phyloP scores from a whole-genome alignment of 331 rosid genomes.

The Saraca asoca region DNA sequence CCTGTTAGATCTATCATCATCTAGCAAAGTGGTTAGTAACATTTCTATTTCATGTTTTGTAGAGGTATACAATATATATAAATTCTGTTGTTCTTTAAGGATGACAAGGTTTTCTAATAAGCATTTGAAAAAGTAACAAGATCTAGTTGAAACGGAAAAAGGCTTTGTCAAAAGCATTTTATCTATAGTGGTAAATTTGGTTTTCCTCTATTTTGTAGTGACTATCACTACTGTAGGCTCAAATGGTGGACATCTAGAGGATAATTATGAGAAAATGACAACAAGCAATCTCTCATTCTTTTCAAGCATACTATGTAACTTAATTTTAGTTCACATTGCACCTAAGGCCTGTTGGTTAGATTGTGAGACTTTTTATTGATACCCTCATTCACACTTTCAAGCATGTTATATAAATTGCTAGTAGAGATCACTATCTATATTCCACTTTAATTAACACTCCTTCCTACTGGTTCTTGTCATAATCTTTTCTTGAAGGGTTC shows the following conservation, averaged over 20 bases:
- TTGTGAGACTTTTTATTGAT: slow-evolving; percentile 4
- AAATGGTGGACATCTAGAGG: slow-evolving; percentile 8
- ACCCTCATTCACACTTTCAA: slow-evolving; percentile 12
- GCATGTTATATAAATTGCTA: slow-evolving; percentile 27
- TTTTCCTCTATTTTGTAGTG: slow-evolving; percentile 30
- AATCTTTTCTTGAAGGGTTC: slow-evolving; percentile 14
- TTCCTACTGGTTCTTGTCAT: slow-evolving; percentile 4
- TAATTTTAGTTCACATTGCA: too few species aligned
- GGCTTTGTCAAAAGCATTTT: slow-evolving; percentile 84
- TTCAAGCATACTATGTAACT: neutral
- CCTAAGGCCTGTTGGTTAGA: slow-evolving; percentile 9
- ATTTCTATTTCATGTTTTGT: slow-evolving; percentile 72
- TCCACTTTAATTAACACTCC: neutral
- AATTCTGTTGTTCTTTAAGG: slow-evolving; percentile 22
- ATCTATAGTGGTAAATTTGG: slow-evolving; percentile 82
- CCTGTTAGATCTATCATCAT: too few species aligned
- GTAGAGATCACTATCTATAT: slow-evolving; percentile 4
- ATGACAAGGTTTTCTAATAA: slow-evolving; percentile 37
- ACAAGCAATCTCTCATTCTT: slow-evolving; percentile 11
- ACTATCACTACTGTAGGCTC: slow-evolving; percentile 27
- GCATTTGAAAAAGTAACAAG: slow-evolving; percentile 56
- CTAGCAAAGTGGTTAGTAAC: too few species aligned
- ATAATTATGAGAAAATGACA: slow-evolving; percentile 3
- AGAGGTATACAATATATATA: slow-evolving; percentile 62
- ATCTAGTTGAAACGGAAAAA: slow-evolving; percentile 82